Evolutionary conservation across 192 early-diverging fungal species (phyloP), one percentile per base, ranked within the genome.

Genomic region (Phlyctochytrium planicorne): DNA sequence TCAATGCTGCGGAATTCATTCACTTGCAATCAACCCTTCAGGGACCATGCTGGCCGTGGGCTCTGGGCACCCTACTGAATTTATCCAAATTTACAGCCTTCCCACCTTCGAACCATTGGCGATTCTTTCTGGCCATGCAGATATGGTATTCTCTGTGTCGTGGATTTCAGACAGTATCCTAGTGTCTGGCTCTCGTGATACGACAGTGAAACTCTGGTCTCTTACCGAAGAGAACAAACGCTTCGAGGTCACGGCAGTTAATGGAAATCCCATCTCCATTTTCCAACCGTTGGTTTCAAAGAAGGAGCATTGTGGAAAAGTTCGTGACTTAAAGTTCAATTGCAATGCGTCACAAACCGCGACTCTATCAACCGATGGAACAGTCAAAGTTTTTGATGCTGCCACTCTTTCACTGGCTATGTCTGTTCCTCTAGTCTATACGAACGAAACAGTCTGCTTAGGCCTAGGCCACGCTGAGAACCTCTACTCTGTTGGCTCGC

Each of bases 371-470:
- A 82, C 83, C 0, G 84, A 84, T 55, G 87, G 86, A 12, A 82
- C 70, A 65, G 80, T 90, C 37, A 88, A 87, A 67, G 32, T 91
- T 30, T 91, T 86, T 81, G 89, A 90, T 62, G 63, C 70, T 36
- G 12, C 30, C 16, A 10, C 32, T 1, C 52, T 59, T 27, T 25
- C 50, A 16, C 52, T 52, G 0, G 12, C 30, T 12, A 29, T 52
- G 2, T 30, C 55, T 0, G 55, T 74, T 10, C 53, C 72, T 3
- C 63, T 82, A n/a, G 34, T 27, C n/a, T 63, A 78, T 66, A 62
- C 65, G 2, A 30, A 59, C 30, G 77, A 79, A 34, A 66, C 70
- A 20, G 61, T 61, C 59, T 81, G 79, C 57, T 32, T 75, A 10
- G 71, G 56, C 23, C 32, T 72, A 23, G 67, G 68, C 31, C 27